Base-by-base conservation (phyloP, 2,329 filamentous ascomycete species). In the Ophiostoma tasmaniense region DNA sequence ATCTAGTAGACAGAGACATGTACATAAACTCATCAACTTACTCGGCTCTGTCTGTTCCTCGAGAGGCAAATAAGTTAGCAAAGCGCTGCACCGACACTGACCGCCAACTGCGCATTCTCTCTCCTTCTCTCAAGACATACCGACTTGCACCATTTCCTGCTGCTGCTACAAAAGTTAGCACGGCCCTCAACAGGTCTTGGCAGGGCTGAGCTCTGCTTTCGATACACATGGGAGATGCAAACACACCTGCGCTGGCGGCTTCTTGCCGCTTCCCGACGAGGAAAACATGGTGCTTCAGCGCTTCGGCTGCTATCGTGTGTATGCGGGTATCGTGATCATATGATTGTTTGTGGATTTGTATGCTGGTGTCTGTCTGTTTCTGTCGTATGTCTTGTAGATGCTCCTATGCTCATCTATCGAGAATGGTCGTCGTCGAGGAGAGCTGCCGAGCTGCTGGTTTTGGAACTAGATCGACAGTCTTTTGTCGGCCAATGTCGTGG, bases 91-190 rank as follows among this genome's bases (percentile, higher is more conserved):
- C 50, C 8, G 22, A 52, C 45, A 3, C n/a, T 2, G 45, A 25
- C 25, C 25, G 33, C 10, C 55, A 61, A 61, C 55, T 11, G 45
- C 33, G 33, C 50, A 22, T 22, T 55, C 37, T 39, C 37, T 10
- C 37, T 13, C n/a, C 3, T 13, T 55, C 20, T 55, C n/a, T 7
- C n/a, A 25, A 25, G 61, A 83, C 84, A 76, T 89, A 98, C 95
- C 94, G 84, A 99, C 93, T 90, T 99, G 94, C 75, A 97, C 92
- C 95, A 99, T 99, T 85, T 99, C 95, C 92, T 98, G 72, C 35
- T 70, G 67, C 17, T 35, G 33, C n/a, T 42, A 14, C 59, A 62
- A 77, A 81, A 75, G 62, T 67, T 74, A 77, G 79, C 74, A 80
- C 76, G 74, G 8, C n/a, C 42, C 20, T 45, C 42, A 5, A 22